A percentile compares a stretch with the other conserved stretches of the same genome.
phyloP scores from a whole-genome alignment of 768 basidiomycete genomes.

The Mycena metata region DNA sequence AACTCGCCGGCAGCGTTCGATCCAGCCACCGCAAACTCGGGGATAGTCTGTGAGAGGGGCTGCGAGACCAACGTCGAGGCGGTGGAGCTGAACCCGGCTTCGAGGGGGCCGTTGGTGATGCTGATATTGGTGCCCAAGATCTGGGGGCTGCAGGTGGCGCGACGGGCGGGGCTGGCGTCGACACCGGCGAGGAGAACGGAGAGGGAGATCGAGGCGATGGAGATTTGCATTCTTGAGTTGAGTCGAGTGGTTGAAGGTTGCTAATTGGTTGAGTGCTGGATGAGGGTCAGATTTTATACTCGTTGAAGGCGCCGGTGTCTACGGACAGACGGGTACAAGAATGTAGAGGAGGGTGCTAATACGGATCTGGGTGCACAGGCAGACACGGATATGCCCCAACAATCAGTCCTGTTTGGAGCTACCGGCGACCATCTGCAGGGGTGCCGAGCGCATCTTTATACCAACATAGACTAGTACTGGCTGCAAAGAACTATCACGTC shows the following conservation, averaged over 20 bases:
- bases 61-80: constrained; percentile 10
- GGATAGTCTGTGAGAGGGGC: constrained; percentile 5
- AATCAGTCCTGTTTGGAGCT: constrained; percentile 18
- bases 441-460: constrained; percentile 6
- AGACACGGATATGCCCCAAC: constrained; percentile 9
- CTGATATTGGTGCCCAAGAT: constrained; percentile 12
- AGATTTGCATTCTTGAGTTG: constrained; percentile 17
- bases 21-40: constrained; percentile 15
- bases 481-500: constrained; percentile 6
- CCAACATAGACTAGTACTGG: constrained; percentile 6
- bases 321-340: constrained; percentile 10
- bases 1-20: constrained; percentile 12
- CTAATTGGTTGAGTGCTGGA: constrained; percentile 11
- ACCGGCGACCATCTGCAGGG: constrained; percentile 10
- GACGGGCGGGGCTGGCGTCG: constrained; percentile 18
- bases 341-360: constrained; percentile 14
- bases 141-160: constrained; percentile 12
- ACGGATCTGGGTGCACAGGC: constrained; percentile 9
- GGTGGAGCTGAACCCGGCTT: constrained; percentile 14
- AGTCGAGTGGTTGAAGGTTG: constrained; percentile 16
- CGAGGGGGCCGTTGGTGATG: constrained; percentile 17
- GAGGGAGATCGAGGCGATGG: constrained; percentile 16
- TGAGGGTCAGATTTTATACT: constrained; percentile 15
- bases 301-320: neutral
- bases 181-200: neutral